Conservation (phyloP, 371 early-diverging fungal species). For the Furculomyces boomerangus region DNA sequence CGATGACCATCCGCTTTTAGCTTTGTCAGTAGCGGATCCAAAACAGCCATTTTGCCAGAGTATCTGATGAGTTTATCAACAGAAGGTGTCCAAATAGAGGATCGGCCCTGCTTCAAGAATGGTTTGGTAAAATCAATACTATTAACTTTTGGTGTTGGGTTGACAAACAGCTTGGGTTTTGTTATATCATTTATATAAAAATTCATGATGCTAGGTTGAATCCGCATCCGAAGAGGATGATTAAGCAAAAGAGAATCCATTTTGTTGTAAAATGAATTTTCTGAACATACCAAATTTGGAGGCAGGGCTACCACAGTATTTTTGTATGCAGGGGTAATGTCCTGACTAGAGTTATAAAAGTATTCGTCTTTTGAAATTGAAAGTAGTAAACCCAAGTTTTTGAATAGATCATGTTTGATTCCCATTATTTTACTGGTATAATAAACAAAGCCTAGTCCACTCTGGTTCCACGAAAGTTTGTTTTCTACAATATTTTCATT, state of each 20-base stretch:
- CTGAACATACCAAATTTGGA: slow-evolving; percentile 39
- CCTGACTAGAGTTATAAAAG: slow-evolving; percentile 1
- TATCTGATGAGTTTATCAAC: slow-evolving; percentile 71
- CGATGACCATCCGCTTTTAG: slow-evolving; percentile 87
- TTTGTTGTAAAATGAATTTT: slow-evolving; percentile 38
- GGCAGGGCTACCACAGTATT: slow-evolving; percentile 45
- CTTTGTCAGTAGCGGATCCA: slow-evolving; percentile 74
- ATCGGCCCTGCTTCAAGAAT: slow-evolving; percentile 17
- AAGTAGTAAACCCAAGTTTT: slow-evolving; percentile 10
- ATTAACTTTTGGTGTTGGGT: not conserved
- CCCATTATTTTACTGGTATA: slow-evolving; percentile 13
- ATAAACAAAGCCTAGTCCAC: slow-evolving; percentile 13
- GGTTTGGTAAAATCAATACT: not conserved
- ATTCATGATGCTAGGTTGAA: slow-evolving; percentile 6
- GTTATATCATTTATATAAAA: not conserved
- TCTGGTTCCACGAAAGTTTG: too few relatives aligned
- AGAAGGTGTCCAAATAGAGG: slow-evolving; percentile 32
- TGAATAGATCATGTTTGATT: slow-evolving; percentile 12
- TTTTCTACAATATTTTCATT: too few relatives aligned
- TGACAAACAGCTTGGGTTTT: not conserved
- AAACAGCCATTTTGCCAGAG: slow-evolving; percentile 83
- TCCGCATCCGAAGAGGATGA: slow-evolving; percentile 13
- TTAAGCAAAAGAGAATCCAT: slow-evolving; percentile 32
- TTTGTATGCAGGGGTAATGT: slow-evolving; percentile 20
- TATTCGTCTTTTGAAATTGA: slow-evolving; percentile 8